Base-by-base conservation (phyloP, 2,329 filamentous ascomycete genomes). In the Lachnellula arida region DNA sequence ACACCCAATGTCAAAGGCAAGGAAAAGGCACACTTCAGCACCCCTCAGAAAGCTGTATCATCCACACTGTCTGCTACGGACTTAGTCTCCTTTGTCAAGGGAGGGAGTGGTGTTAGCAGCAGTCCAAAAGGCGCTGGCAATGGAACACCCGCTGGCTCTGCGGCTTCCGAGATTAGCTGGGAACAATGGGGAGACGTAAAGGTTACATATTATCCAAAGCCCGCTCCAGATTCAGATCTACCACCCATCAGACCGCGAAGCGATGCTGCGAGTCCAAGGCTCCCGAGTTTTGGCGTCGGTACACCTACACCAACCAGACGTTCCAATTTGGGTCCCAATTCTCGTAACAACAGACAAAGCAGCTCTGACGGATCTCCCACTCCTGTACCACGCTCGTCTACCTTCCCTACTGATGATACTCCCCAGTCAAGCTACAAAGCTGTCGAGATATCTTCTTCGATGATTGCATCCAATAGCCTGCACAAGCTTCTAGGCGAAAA, bases 131-230 rank as follows among this genome's bases (percentile, higher is more conserved):
- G 60, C 28, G 52, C 60, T 55, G 61, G 65, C 42, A 67, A 68
- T 60, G 70, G 68, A 14, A 37, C 34, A 19, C 9, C 42, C 54
- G 67, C 62, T 59, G 63, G 49, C 67, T 44, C 58, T 23, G 34
- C 56, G 19, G 17, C 35, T 19, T 46, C 56, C 1, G 72, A 78
- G 46, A 68, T 69, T 23, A 73, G 77, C 22, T 95, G 89, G 86
- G 81, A 85, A 58, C 85, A 88, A 54, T 96, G 91, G 87, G 89
- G 88, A 22, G 85, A 88, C 67, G 81, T 97, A 49, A 86, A 85
- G 65, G 74, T 97, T 51, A 82, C 85, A 19, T 97, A 96, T 72
- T 96, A 96, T 66, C 65, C 67, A 52, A 64, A 77, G 63, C 39
- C 59, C 61, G 60, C 53, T 14, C 46, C 68, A 14, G 72, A 74